Base-by-base conservation (phyloP, 2,329 filamentous ascomycete genomes). In the Colletotrichum chlorophyti region DNA sequence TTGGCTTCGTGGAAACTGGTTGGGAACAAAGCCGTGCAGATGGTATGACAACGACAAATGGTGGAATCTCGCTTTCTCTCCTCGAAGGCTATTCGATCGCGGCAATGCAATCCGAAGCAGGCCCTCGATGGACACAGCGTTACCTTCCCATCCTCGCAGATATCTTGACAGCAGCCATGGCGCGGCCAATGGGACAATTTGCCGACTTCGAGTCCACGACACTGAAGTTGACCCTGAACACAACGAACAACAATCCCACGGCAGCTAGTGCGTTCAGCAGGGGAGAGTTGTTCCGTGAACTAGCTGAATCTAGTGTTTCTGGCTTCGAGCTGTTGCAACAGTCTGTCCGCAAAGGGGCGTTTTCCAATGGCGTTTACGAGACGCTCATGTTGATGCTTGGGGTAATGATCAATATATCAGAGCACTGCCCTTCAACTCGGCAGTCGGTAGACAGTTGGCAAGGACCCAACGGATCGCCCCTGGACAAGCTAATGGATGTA, bases 331-430 rank as follows among this genome's bases (percentile, higher is more conserved):
- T 73, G 15, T 75, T 85, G 7, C 73, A 82, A 32, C 69, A 74
- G 2, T 79, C 79, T 6, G 73, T 85, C 54, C 74, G 75, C 6
- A 78, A 76, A 41, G 79, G 79, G 24, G 74, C 77, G n/a, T 78
- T 84, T 50, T 71, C 79, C 10, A 73, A 76, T 2, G 76, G 78
- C 19, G 74, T 80, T 1, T 76, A 93, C 50, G 89, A 96, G 64
- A 83, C 85, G 45, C 80, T 97, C 12, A 84, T 97, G 45, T 80
- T 97, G 37, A 83, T 91, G 49, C 78, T 97, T 34, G 93, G 92
- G 1, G 85, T 91, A 19, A 84, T 94, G 73, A 96, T 96, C 72
- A 97, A 97, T 67, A 83, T 97, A 52, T 85, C 91, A 8, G 93
- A 97, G 70, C 88, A 91, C 68, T 92, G 87, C 67, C 78, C 86